These are phyloP conservation scores for Lindgomyces ingoldianus DNA, from an alignment of 495 filamentous ascomycete species.

Conservation along the genomic window DNA sequence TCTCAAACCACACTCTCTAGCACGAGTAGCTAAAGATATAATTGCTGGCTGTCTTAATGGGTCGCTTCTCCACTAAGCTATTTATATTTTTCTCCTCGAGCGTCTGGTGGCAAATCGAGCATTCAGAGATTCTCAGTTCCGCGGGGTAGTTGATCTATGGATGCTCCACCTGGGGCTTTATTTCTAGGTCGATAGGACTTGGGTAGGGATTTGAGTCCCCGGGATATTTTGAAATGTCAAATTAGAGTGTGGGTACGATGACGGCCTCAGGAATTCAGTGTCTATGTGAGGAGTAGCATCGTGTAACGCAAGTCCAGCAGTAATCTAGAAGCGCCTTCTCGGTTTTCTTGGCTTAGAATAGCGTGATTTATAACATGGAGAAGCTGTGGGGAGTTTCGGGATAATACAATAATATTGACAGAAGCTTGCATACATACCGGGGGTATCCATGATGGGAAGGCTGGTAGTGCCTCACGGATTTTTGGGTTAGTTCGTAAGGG, in stretches of 20 bases:
- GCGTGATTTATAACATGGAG: too few species aligned
- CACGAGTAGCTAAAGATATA: slow-evolving; percentile 16
- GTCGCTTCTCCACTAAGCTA: neutral
- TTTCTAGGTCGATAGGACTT: neutral
- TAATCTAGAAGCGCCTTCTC: too few species aligned
- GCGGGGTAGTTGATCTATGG: slow-evolving; percentile 1
- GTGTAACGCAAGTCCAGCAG: too few species aligned
- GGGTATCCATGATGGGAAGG: too few species aligned
- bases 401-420: too few species aligned
- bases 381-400: too few species aligned
- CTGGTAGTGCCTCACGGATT: too few species aligned
- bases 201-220: neutral
- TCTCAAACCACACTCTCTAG: slow-evolving; percentile 4
- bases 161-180: slow-evolving; percentile 1
- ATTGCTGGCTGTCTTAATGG: slow-evolving; percentile 7
- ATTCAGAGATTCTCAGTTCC: neutral
- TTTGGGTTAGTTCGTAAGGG: too few species aligned
- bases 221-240: neutral
- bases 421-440: too few species aligned
- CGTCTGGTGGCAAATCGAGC: neutral
- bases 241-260: neutral
- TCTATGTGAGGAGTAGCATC: too few species aligned
- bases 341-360: too few species aligned
- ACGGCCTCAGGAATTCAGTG: too few species aligned
- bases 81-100: neutral